phyloP scores from a whole-genome alignment of 2,329 filamentous ascomycete genomes.

The Fusarium ramigenum region DNA sequence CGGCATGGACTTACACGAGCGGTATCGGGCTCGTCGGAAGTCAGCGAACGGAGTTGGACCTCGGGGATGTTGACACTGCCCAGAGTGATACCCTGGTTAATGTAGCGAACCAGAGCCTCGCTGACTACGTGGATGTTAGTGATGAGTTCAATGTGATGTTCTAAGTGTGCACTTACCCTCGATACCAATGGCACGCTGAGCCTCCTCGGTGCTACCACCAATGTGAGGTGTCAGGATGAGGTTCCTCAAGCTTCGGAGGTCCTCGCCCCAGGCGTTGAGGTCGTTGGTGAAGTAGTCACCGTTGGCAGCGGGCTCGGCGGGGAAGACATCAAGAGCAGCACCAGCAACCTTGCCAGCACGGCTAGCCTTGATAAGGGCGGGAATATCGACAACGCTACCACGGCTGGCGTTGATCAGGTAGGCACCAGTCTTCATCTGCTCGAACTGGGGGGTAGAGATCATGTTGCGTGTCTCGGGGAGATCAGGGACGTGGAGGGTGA shows the following conservation, averaged over 20 bases:
- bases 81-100: constrained; percentile 92
- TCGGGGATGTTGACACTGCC: constrained; percentile 98
- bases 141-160: neutral
- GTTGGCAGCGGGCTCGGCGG: constrained; percentile 91
- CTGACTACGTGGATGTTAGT: constrained; percentile 64
- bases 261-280: constrained; percentile 85
- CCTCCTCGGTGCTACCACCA: constrained; percentile 96
- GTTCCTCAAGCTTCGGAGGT: constrained; percentile 86
- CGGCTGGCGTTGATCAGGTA: constrained; percentile 97
- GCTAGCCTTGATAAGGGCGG: constrained; percentile 88
- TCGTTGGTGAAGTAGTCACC: constrained; percentile 91
- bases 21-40: constrained; percentile 87
- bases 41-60: constrained; percentile 87
- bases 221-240: constrained; percentile 97
- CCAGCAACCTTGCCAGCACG: constrained; percentile 87
- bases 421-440: constrained; percentile 89
- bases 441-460: constrained; percentile 82
- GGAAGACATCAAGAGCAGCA: constrained; percentile 96
- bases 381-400: constrained; percentile 93
- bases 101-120: constrained; percentile 88
- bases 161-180: constrained; percentile 64
- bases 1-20: constrained; percentile 68
- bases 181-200: constrained; percentile 92
- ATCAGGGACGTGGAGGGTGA: constrained; percentile 95
- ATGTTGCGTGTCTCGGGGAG: constrained; percentile 91